Evolutionary conservation across 176 grass and related monocot genomes (phyloP).

Genomic region (Aegilops longissima): DNA sequence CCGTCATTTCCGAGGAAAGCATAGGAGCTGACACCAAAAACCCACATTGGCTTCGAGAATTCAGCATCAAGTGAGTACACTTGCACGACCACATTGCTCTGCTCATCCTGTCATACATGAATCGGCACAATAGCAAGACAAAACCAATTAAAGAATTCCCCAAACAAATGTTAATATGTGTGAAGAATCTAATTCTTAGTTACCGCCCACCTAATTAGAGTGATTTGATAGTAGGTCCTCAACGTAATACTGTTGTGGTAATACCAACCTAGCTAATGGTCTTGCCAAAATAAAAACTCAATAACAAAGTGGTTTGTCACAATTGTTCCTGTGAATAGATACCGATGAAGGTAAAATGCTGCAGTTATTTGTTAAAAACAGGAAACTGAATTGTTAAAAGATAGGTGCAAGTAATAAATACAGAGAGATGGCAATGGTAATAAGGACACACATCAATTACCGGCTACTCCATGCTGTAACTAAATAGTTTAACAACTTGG

Average conservation of each 20-base stretch:
- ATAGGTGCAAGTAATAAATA: conserved; percentile 1
- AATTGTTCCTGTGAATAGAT: background rate
- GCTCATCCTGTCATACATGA: conserved; percentile 56
- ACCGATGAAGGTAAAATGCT: background rate
- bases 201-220: background rate
- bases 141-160: background rate
- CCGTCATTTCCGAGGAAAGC: conserved; percentile 62
- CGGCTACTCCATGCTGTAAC: background rate
- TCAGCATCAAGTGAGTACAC: conserved; percentile 82
- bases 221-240: conserved; percentile 5
- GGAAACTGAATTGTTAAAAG: background rate
- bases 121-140: conserved; percentile 16
- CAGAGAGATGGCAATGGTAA: background rate
- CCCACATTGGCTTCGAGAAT: conserved; percentile 86
- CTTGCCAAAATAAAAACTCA: background rate
- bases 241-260: background rate
- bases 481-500: background rate
- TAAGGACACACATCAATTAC: background rate
- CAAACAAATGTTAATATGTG: background rate
- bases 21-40: conserved; percentile 87
- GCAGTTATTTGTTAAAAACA: background rate
- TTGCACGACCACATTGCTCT: conserved; percentile 49
- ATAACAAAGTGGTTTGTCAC: conserved; percentile 6
- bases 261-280: background rate
- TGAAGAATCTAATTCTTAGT: background rate